phyloP scores from a whole-genome alignment of 2,329 filamentous ascomycete species.

The Venturia aucupariae region DNA sequence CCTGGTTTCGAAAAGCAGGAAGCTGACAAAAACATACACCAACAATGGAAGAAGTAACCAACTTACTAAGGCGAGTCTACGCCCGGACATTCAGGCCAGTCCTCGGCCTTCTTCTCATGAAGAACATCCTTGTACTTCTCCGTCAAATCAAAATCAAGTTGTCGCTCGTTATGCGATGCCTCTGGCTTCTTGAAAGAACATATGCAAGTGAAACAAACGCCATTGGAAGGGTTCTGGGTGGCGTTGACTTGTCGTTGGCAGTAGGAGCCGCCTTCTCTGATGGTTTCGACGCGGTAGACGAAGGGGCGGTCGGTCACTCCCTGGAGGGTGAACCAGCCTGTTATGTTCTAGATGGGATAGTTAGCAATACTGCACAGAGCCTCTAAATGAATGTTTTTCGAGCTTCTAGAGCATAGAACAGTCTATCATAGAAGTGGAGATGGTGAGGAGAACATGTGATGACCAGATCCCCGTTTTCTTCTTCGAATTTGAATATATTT shows the following conservation, averaged over 20 bases:
- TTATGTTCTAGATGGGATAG: constrained; percentile 35
- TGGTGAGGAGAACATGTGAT: background rate
- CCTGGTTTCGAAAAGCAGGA: too few species aligned
- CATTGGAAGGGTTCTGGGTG: constrained; percentile 34
- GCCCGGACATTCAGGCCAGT: constrained; percentile 24
- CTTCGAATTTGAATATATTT: too few species aligned
- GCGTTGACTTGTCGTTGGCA: constrained; percentile 44
- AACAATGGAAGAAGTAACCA: background rate
- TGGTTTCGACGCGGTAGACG: constrained; percentile 40
- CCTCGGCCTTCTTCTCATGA: constrained; percentile 23
- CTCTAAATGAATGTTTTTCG: background rate
- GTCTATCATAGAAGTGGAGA: background rate
- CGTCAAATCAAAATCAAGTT: constrained; percentile 28
- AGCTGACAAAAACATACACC: too few species aligned
- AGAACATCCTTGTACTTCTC: constrained; percentile 28
- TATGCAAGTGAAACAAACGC: constrained; percentile 43
- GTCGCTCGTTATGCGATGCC: constrained; percentile 23
- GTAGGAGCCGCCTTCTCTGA: constrained; percentile 44
- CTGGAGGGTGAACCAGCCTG: constrained; percentile 42
- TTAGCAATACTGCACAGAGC: background rate
- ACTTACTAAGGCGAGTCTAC: constrained; percentile 28
- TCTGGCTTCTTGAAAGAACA: constrained; percentile 44
- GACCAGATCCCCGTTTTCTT: too few species aligned
- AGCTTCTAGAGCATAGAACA: background rate
- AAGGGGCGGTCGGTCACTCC: constrained; percentile 41